Evolutionary conservation across 495 filamentous ascomycete genomes (phyloP).

Genomic region (Evansstolkia leycettana): DNA sequence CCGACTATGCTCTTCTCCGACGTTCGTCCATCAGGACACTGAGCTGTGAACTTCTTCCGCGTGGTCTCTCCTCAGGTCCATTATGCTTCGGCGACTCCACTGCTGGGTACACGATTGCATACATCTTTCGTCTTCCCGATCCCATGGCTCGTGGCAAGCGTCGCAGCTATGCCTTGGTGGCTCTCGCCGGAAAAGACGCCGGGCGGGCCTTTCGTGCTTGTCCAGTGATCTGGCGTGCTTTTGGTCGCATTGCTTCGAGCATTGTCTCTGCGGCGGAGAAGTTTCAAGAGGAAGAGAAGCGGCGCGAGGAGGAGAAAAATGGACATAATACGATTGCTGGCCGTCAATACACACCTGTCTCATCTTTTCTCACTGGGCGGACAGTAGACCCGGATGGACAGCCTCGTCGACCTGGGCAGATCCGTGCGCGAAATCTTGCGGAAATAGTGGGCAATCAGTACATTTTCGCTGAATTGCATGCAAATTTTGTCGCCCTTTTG

Average conservation of each 20-base stretch:
- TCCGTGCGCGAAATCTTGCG: slow-evolving; percentile 63
- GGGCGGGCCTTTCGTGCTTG: slow-evolving; percentile 64
- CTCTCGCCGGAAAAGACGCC: slow-evolving; percentile 60
- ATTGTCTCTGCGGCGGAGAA: slow-evolving; percentile 55
- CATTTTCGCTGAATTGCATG: slow-evolving; percentile 82
- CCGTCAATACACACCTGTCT: slow-evolving; percentile 41
- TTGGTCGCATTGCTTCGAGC: slow-evolving; percentile 62
- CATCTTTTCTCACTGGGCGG: slow-evolving; percentile 51
- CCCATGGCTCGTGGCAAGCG: slow-evolving; percentile 76
- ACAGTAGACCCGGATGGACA: slow-evolving; percentile 46
- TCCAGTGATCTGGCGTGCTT: slow-evolving; percentile 59
- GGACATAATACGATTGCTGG: slow-evolving; percentile 11
- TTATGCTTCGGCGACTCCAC: slow-evolving; percentile 76
- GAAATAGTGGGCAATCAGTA: slow-evolving; percentile 79
- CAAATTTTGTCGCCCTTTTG: slow-evolving; percentile 61
- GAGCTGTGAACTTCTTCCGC: slow-evolving; percentile 74
- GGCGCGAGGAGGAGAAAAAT: slow-evolving; percentile 28
- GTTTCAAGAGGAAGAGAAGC: slow-evolving; percentile 35
- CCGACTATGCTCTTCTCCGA: slow-evolving; percentile 73
- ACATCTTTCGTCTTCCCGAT: slow-evolving; percentile 82
- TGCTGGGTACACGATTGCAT: slow-evolving; percentile 83
- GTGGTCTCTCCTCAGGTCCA: slow-evolving; percentile 60
- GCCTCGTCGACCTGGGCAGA: slow-evolving; percentile 35
- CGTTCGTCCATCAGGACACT: slow-evolving; percentile 78
- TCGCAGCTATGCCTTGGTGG: slow-evolving; percentile 78